Evolutionary conservation across 2,329 filamentous ascomycete genomes (phyloP), one percentile per base, ranked within the genome.

Genomic region (Cercospora sp.): DNA sequence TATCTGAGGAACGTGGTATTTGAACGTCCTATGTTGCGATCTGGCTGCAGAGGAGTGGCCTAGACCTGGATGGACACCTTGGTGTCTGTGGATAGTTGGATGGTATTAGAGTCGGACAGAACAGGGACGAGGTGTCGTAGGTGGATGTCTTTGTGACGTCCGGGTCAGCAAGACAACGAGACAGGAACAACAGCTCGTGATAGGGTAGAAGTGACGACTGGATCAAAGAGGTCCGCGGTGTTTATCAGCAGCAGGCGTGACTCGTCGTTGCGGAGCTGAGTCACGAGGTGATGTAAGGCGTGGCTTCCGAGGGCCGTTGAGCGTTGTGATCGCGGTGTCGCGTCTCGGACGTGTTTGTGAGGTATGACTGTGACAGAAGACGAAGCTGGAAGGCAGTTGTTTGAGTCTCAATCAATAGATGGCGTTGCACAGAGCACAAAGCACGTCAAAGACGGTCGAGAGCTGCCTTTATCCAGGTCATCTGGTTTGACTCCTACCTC

Each of bases 11-110:
- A 30, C 40, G 66, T 57, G 66, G 61, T 66, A 62, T 26, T 65
- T 49, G 62, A 61, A 28, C 61, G 67, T 53, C 40, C 53, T 63
- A 55, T 61, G 67, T 58, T 60, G 28, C 26, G 62, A 55, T 45
- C 5, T 66, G 51, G 49, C 58, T 24, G 64, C 30, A 24, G 66
- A 43, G 66, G n/a, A 40, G 32, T 64, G 30, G 62, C 30, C 28
- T 40, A 18, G 49, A 62, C 34, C 63, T 70, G 63, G 49, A 69
- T 73, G 72, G 70, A 66, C 62, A 73, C 69, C 72, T 71, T 70
- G 70, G 70, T 72, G 72, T 69, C 43, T 60, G 55, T 53, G 49
- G 62, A 34, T 55, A 37, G 68, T 43, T 63, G 61, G 57, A 45
- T 26, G 61, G 40, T 53, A 64, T 51, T 64, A 34, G 26, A 45